Evolutionary conservation across 768 basidiomycete genomes (phyloP).

Genomic region (Roridomyces roridus): DNA sequence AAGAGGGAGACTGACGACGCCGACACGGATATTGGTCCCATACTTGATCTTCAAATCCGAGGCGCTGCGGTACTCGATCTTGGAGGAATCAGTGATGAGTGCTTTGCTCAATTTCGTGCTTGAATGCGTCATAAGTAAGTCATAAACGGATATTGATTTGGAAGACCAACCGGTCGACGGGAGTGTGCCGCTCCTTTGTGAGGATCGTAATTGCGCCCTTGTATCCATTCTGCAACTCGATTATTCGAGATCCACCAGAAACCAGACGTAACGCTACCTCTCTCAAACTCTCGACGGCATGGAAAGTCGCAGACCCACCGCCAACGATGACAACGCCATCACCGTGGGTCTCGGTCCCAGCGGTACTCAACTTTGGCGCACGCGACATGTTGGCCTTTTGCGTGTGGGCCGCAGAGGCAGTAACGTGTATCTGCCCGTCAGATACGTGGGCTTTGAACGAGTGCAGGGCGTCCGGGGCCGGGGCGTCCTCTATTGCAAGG

Average conservation of each 20-base stretch:
- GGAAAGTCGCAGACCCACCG: constrained; percentile 82
- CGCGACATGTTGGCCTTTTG: constrained; percentile 72
- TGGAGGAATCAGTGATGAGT: constrained; percentile 77
- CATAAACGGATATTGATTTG: too few species aligned
- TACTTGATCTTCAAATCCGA: constrained; percentile 81
- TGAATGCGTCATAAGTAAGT: background rate
- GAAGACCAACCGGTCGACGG: constrained; percentile 75
- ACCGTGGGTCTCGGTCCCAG: constrained; percentile 51
- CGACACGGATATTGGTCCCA: constrained; percentile 67
- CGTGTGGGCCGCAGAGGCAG: constrained; percentile 67
- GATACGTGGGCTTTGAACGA: constrained; percentile 72
- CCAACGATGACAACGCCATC: constrained; percentile 84
- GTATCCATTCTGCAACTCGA: constrained; percentile 68
- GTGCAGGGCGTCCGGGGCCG: constrained; percentile 81
- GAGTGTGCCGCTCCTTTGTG: constrained; percentile 79
- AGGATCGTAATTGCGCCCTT: constrained; percentile 78
- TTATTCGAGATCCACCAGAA: background rate
- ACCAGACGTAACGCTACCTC: constrained; percentile 54
- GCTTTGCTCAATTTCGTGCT: constrained; percentile 92
- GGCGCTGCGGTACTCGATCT: constrained; percentile 74
- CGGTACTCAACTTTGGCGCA: constrained; percentile 59
- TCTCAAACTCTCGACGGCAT: constrained; percentile 80
- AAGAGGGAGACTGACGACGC: too few species aligned
- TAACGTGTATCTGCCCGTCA: constrained; percentile 80
- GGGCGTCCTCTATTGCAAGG: constrained; percentile 76